phyloP scores from a whole-genome alignment of 2,329 filamentous ascomycete genomes.

The Pyrenophora graminea region DNA sequence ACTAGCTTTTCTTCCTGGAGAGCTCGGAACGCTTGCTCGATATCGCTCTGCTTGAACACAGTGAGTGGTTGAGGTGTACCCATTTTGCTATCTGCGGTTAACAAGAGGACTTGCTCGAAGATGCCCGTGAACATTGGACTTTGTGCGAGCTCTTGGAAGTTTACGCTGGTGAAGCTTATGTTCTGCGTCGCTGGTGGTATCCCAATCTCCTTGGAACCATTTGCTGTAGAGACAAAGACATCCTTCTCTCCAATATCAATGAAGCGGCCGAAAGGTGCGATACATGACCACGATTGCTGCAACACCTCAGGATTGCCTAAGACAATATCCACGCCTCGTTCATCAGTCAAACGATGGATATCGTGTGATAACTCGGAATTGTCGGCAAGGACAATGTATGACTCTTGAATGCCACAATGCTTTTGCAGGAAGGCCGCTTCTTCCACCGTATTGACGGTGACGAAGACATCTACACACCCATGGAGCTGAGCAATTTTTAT shows the following conservation, averaged over 20 bases:
- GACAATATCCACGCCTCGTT: slow-evolving; percentile 41
- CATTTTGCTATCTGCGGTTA: not conserved
- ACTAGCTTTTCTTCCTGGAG: slow-evolving; percentile 14
- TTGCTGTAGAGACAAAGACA: slow-evolving; percentile 4
- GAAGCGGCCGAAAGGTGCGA: slow-evolving; percentile 41
- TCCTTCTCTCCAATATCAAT: slow-evolving; percentile 24
- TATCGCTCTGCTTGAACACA: slow-evolving; percentile 14
- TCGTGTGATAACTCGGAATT: slow-evolving; percentile 2
- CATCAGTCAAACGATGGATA: slow-evolving; percentile 19
- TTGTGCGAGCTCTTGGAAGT: slow-evolving; percentile 9
- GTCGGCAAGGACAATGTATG: slow-evolving; percentile 28
- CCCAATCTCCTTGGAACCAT: slow-evolving; percentile 1
- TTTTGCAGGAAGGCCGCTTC: slow-evolving; percentile 14
- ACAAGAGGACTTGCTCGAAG: slow-evolving; percentile 1
- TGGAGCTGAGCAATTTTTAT: not conserved
- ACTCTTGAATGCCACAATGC: slow-evolving; percentile 15
- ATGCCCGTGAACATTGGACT: not conserved
- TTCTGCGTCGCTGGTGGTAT: slow-evolving; percentile 3
- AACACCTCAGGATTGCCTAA: slow-evolving; percentile 37
- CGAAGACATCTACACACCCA: slow-evolving; percentile 4
- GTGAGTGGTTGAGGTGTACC: not conserved
- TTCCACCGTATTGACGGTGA: slow-evolving; percentile 16
- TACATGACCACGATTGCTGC: slow-evolving; percentile 24
- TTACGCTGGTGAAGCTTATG: slow-evolving; percentile 5
- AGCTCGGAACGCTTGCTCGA: slow-evolving; percentile 22